These are phyloP conservation scores for Cryptococcus sp. DNA, from an alignment of 1,284 basidiomycete genomes.

Conservation along the genomic window DNA sequence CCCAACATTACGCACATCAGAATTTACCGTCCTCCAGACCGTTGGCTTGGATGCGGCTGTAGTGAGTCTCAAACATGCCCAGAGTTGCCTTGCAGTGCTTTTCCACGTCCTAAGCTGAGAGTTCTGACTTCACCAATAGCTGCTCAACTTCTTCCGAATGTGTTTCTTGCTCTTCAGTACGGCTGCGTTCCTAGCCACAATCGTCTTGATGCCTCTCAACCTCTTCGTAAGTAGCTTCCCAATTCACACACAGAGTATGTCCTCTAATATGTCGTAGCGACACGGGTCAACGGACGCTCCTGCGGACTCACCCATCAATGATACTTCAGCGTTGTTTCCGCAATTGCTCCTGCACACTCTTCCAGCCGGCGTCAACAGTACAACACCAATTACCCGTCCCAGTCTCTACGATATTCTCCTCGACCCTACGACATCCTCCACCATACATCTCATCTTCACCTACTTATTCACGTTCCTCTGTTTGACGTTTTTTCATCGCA, in stretches of 20 bases:
- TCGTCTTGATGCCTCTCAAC: conserved; percentile 86
- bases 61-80: conserved; percentile 55
- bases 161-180: conserved; percentile 82
- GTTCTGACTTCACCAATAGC: conserved; percentile 56
- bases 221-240: conserved; percentile 64
- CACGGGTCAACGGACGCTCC: conserved; percentile 70
- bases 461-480: conserved; percentile 88
- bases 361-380: conserved; percentile 15
- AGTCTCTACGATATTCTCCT: conserved; percentile 66
- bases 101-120: neutral
- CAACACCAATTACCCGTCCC: conserved; percentile 49
- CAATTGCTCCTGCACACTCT: neutral
- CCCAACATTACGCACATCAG: conserved; percentile 85
- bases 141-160: conserved; percentile 94
- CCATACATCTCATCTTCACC: conserved; percentile 86
- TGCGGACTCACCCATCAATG: conserved; percentile 52
- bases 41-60: conserved; percentile 96
- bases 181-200: conserved; percentile 76
- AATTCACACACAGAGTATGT: neutral
- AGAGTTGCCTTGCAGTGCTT: neutral
- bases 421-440: conserved; percentile 81
- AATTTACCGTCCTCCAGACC: conserved; percentile 92
- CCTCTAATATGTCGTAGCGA: conserved; percentile 56
- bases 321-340: conserved; percentile 3
- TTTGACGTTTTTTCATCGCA: conserved; percentile 81